Percentiles rank a stretch among this genome's conserved stretches.
Evolutionary conservation across 768 basidiomycete species (phyloP).

Genomic region (Termitomyces sp.): DNA sequence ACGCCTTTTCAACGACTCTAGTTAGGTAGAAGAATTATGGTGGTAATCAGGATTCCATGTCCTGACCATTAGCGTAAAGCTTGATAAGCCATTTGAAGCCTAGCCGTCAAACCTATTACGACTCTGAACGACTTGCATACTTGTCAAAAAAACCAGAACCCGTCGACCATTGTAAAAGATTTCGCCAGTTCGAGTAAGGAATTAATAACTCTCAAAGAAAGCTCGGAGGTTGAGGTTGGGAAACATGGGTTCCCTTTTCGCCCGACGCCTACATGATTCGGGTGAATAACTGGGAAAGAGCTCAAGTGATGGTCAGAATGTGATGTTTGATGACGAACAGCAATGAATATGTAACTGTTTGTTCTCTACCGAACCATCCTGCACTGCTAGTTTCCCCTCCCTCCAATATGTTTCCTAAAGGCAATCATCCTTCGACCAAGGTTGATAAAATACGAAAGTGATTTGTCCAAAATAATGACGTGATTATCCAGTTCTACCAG

Average conservation of each 20-base stretch:
- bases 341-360: background rate
- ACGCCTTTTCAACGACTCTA: background rate
- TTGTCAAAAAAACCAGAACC: background rate
- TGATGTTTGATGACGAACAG: background rate
- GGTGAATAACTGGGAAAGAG: background rate
- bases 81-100: background rate
- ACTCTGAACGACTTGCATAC: background rate
- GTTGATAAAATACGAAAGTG: constrained; percentile 2
- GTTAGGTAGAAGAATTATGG: background rate
- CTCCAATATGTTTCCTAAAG: constrained; percentile 10
- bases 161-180: background rate
- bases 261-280: background rate
- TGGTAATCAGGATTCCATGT: too few species aligned
- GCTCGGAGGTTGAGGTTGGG: background rate
- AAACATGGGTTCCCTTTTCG: background rate
- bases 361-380: background rate
- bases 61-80: background rate
- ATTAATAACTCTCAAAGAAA: background rate
- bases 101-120: background rate
- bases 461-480: background rate
- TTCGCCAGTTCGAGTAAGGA: background rate
- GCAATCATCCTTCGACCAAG: constrained; percentile 13
- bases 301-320: background rate
- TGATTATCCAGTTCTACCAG: constrained; percentile 48
- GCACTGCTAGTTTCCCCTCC: background rate